These are phyloP conservation scores for Patellifolia procumbens DNA, from an alignment of 179 eudicot genomes.

Conservation along the genomic window DNA sequence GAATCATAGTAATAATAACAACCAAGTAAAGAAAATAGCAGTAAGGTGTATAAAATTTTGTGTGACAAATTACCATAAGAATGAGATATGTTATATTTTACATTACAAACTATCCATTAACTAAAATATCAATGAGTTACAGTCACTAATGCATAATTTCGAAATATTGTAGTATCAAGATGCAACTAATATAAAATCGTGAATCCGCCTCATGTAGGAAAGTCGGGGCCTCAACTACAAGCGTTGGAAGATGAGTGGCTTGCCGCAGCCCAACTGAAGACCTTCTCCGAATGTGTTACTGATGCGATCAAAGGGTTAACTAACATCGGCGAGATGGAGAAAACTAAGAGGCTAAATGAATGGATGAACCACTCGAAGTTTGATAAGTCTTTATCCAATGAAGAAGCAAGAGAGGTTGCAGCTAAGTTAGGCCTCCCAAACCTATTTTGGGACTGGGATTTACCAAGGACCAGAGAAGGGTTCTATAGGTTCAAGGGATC, in stretches of 20 bases:
- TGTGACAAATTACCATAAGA: too few relatives aligned
- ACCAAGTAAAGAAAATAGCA: too few relatives aligned
- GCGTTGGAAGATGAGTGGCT: conserved; percentile 74
- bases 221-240: conserved; percentile 64
- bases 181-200: not conserved
- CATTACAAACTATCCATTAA: too few relatives aligned
- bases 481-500: conserved; percentile 81
- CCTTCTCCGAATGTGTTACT: conserved; percentile 64
- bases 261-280: conserved; percentile 51
- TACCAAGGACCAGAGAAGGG: conserved; percentile 85
- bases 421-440: conserved; percentile 51
- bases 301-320: conserved; percentile 47
- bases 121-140: too few relatives aligned
- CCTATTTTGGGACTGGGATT: conserved; percentile 87
- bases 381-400: conserved; percentile 61
- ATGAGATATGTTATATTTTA: too few relatives aligned
- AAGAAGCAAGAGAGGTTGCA: conserved; percentile 57
- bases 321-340: conserved; percentile 54
- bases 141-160: too few relatives aligned
- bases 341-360: conserved; percentile 51
- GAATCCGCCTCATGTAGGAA: conserved; percentile 34
- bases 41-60: too few relatives aligned
- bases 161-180: not conserved
- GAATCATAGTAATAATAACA: too few relatives aligned
- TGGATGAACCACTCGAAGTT: conserved; percentile 59